Evolutionary conservation across 805 yeast species (phyloP).

Genomic region (Candida koratica): DNA sequence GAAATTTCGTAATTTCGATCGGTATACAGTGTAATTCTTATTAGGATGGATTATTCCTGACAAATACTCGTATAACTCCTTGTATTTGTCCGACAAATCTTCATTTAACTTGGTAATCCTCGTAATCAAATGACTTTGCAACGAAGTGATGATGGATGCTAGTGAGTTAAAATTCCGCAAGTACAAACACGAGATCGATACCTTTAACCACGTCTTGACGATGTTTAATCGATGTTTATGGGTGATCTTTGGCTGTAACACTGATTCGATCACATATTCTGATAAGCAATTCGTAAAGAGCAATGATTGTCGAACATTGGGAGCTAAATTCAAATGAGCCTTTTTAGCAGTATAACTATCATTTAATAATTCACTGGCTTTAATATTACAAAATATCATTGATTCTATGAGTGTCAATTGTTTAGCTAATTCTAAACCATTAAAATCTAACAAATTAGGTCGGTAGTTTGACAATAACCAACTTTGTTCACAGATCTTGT

Average conservation of each 20-base stretch:
- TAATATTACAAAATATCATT: slow-evolving; percentile 57
- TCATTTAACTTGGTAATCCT: slow-evolving; percentile 61
- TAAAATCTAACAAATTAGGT: slow-evolving; percentile 52
- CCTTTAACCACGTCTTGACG: slow-evolving; percentile 67
- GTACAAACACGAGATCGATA: slow-evolving; percentile 68
- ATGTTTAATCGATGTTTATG: slow-evolving; percentile 50
- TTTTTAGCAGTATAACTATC: slow-evolving; percentile 60
- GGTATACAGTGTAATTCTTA: slow-evolving; percentile 65
- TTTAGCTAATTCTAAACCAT: slow-evolving; percentile 72
- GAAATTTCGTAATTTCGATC: slow-evolving; percentile 57
- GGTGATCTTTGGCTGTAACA: slow-evolving; percentile 50
- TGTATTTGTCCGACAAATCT: slow-evolving; percentile 54
- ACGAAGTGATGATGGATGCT: slow-evolving; percentile 72
- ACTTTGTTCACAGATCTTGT: slow-evolving; percentile 46
- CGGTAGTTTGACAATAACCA: slow-evolving; percentile 57
- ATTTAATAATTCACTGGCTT: slow-evolving; percentile 62
- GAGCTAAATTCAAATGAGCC: slow-evolving; percentile 54
- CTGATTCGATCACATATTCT: slow-evolving; percentile 67
- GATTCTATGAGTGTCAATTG: slow-evolving; percentile 74
- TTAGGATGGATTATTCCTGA: slow-evolving; percentile 70
- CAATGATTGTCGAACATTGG: slow-evolving; percentile 58
- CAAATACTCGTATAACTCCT: slow-evolving; percentile 58
- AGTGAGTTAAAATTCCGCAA: slow-evolving; percentile 73
- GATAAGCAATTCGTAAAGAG: slow-evolving; percentile 69
- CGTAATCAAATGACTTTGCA: slow-evolving; percentile 69